Evolutionary conservation across 371 early-diverging fungal genomes (phyloP), one percentile per base, ranked within the genome.

Genomic region (Mucor circinelloides): DNA sequence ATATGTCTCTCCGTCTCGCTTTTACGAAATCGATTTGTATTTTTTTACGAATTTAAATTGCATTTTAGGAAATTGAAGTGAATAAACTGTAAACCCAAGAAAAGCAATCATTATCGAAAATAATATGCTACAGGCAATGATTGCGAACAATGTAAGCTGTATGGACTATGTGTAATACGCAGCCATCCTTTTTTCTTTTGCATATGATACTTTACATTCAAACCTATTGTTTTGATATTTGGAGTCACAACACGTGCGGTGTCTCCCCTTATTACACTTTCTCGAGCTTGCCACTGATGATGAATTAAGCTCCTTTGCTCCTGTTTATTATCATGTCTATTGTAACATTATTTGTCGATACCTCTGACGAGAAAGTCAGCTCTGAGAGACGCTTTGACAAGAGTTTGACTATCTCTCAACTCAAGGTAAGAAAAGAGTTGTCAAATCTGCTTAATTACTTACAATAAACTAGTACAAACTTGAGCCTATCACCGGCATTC

Each of bases 401-500:
- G 70, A 79, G 84, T n/a, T 69, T 90, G 54, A 86, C 91, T 23
- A 90, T 95, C 50, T 73, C 78, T 12, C 80, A 85, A 30, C 78
- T 95, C 56, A 94, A 93, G 85, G 95, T 91, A 75, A 21, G 66
- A 27, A 27, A 5, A 27, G 10, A 15, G 25, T 27, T 25, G n/a
- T 44, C 19, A 44, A 44, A 7, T 19, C 0, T 44, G 19, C 19
- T 44, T 7, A 6, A 6, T 44, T 19, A 19, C 19, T 19, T 7
- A 44, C 44, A 44, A 44, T 71, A 40, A 55, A 19, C 42, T 68
- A 94, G 90, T 82, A 84, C 57, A 90, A 92, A 66, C 86, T 98
- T 4, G 96, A 95, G 68, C 92, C 97, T 27, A 94, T 98, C 61
- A 95, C 97, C 0, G 99, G 99, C 46, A 90, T 97, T 32, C 91